Base-by-base conservation (phyloP, 179 eudicot species). In the Pouteria campechiana region DNA sequence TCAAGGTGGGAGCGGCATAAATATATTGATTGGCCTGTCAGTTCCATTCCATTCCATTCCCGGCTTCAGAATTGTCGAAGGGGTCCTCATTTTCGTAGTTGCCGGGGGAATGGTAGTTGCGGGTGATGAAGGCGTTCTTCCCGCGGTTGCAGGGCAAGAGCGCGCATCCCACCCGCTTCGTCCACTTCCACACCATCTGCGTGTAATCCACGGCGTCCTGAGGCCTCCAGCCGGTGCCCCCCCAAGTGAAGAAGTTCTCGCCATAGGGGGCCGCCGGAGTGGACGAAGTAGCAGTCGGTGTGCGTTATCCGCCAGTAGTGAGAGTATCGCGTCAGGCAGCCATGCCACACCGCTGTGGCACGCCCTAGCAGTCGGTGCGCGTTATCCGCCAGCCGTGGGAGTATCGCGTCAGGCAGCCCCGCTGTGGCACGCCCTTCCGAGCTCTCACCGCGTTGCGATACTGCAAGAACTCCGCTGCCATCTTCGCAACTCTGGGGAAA, bases 51-150 rank as follows among this genome's bases (percentile, higher is more conserved):
- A n/a, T n/a, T n/a, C n/a, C n/a, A n/a, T n/a, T n/a, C n/a, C n/a
- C n/a, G n/a, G n/a, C n/a, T n/a, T n/a, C n/a, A n/a, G n/a, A n/a
- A n/a, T n/a, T n/a, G n/a, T n/a, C 17, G 32, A 32, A 76, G 2
- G 83, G 79, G 41, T 37, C 59, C 30, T 73, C 65, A 4, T 76
- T 79, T 8, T 44, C 6, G 17, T 27, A 69, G 30, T 76, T 73
- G 7, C 83, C 83, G 18, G 76, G 71, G 31, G 83, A 79, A 33
- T 69, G 58, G 60, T 76, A 76, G 37, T 73, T 68, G 21, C 83
- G 73, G 35, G 68, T 47, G 51, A 72, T 55, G 27, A 76, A 46
- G 38, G 63, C 60, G 18, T 73, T 79, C n/a, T n/a, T n/a, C 11
- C 71, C 71, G 0, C 35, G 43, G 17, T 38, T 32, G 41, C 83